phyloP scores from a whole-genome alignment of 306 rosid species.

The Ormosia semicastrata region DNA sequence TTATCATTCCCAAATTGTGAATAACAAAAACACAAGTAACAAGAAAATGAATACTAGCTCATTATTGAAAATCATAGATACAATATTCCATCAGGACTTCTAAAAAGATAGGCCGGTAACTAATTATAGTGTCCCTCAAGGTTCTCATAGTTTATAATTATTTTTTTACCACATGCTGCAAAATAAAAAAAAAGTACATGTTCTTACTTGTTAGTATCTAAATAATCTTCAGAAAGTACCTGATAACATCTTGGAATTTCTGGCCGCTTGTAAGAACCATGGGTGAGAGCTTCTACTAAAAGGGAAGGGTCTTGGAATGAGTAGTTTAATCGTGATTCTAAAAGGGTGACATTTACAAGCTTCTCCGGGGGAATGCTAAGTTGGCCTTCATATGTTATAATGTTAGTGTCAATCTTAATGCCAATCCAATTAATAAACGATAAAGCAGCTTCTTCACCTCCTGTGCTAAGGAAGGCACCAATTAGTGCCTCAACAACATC shows the following conservation, averaged over 20 bases:
- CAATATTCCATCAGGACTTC: too few relatives aligned
- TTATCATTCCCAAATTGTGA: neutral
- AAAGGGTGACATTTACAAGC: slow-evolving; percentile 32
- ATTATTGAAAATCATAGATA: neutral
- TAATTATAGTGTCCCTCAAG: too few relatives aligned
- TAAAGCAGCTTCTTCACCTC: slow-evolving; percentile 54
- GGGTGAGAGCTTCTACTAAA: slow-evolving; percentile 72
- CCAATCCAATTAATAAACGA: slow-evolving; percentile 65
- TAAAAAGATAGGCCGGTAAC: neutral
- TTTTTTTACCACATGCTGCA: too few relatives aligned
- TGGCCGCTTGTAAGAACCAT: slow-evolving; percentile 60
- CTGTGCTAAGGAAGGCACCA: slow-evolving; percentile 59
- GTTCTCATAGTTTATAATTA: too few relatives aligned
- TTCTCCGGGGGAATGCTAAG: slow-evolving; percentile 25
- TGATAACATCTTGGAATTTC: slow-evolving; percentile 53
- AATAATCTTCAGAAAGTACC: slow-evolving; percentile 35
- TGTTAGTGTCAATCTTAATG: slow-evolving; percentile 42
- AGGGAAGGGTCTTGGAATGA: slow-evolving; percentile 48
- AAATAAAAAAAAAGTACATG: neutral
- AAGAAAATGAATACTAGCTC: neutral
- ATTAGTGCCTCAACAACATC: slow-evolving; percentile 80
- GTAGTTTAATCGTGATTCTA: slow-evolving; percentile 50
- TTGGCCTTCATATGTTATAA: slow-evolving; percentile 33
- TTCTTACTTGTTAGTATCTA: neutral
- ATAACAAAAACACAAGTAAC: neutral